These are phyloP conservation scores for Dioszegia aurantiaca DNA, from an alignment of 768 basidiomycete species.

Conservation along the genomic window DNA sequence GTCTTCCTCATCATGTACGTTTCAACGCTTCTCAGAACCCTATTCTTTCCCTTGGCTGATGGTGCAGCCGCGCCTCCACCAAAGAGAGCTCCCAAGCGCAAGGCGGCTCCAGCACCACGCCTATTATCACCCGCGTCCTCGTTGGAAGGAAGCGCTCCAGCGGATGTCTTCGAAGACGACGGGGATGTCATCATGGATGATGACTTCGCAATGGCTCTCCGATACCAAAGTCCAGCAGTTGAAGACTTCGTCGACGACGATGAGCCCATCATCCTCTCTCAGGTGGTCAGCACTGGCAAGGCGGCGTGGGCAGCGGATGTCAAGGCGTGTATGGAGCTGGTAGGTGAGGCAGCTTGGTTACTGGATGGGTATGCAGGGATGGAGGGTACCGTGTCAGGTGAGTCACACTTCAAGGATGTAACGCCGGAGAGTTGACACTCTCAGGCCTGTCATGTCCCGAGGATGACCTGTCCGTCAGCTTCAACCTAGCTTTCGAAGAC, in stretches of 20 bases:
- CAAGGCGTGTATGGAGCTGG: conserved; percentile 6
- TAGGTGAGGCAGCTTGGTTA: conserved; percentile 7
- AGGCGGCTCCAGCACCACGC: not conserved
- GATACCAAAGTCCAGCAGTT: not conserved
- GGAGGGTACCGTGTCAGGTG: conserved; percentile 18
- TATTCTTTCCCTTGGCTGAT: not conserved
- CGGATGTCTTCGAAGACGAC: not conserved
- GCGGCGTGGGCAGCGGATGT: conserved; percentile 27
- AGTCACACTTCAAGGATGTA: not conserved
- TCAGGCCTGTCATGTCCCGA: conserved; percentile 18
- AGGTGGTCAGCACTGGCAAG: not conserved
- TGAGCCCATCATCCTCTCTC: too few relatives aligned
- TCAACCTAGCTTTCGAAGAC: conserved; percentile 26
- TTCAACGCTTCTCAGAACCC: not conserved
- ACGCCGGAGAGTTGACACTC: not conserved
- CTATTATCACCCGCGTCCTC: not conserved
- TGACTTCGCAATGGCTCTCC: not conserved
- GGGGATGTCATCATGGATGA: not conserved
- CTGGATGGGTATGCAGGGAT: conserved; percentile 38
- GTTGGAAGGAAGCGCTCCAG: not conserved
- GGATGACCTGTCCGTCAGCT: conserved; percentile 20
- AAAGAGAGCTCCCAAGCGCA: not conserved
- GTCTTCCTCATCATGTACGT: not conserved
- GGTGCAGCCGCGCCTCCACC: not conserved
- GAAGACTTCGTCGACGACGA: too few relatives aligned